Conservation (phyloP, 257 asterid species). For the Capsicum baccatum region DNA sequence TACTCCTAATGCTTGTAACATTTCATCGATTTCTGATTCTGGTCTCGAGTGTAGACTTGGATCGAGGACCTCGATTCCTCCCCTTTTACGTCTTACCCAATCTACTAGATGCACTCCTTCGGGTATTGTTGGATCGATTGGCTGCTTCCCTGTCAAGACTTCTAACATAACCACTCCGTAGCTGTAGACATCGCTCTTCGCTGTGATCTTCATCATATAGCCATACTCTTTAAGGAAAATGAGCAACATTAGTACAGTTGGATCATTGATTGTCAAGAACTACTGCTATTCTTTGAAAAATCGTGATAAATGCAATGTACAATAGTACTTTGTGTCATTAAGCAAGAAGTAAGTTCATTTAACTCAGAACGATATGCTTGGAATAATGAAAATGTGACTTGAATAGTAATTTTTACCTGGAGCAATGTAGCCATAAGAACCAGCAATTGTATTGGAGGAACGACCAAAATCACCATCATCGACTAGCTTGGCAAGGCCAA, state of each 20-base stretch:
- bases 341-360: background rate
- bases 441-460: slow-evolving; percentile 54
- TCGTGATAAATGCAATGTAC: background rate
- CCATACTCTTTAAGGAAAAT: slow-evolving; percentile 44
- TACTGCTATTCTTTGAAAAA: background rate
- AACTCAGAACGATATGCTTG: background rate
- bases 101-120: slow-evolving; percentile 52
- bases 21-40: slow-evolving; percentile 50
- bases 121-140: slow-evolving; percentile 58
- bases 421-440: slow-evolving; percentile 59
- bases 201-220: slow-evolving; percentile 55
- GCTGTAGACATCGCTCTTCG: slow-evolving; percentile 54
- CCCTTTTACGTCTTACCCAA: slow-evolving; percentile 47
- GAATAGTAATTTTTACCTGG: slow-evolving; percentile 42
- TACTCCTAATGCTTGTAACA: slow-evolving; percentile 52
- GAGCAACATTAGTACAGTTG: background rate
- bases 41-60: slow-evolving; percentile 40
- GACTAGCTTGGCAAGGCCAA: slow-evolving; percentile 58
- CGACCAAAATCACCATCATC: slow-evolving; percentile 52
- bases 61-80: slow-evolving; percentile 44
- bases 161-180: slow-evolving; percentile 54
- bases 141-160: slow-evolving; percentile 56
- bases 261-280: slow-evolving; percentile 3
- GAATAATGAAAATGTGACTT: background rate
- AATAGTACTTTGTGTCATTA: background rate